Conservation (phyloP, 108 stramenopile species). For the Mayamaea pseudoterrestris region DNA sequence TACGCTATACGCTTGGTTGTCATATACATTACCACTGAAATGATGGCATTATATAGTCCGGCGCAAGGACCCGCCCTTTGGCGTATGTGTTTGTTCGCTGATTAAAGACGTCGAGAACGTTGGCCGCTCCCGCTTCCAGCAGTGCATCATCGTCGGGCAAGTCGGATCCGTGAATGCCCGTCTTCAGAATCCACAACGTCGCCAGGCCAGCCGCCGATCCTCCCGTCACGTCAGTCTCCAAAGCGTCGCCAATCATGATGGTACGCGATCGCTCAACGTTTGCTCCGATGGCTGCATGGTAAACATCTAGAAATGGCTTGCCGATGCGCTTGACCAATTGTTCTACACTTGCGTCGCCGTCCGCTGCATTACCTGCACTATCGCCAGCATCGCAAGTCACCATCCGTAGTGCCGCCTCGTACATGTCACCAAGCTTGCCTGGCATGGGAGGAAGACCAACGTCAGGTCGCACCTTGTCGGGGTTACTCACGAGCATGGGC, state of each 20-base stretch:
- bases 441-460: conserved; percentile 80
- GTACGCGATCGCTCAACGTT: conserved; percentile 14
- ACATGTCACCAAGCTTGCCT: conserved; percentile 72
- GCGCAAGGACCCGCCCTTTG: conserved; percentile 9
- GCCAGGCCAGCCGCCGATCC: conserved; percentile 28
- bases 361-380: background rate
- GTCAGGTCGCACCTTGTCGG: conserved; percentile 80
- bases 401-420: conserved; percentile 42
- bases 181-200: conserved; percentile 56
- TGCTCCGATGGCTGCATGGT: conserved; percentile 38
- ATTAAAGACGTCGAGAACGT: conserved; percentile 42
- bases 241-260: conserved; percentile 75
- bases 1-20: background rate
- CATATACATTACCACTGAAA: conserved; percentile 22
- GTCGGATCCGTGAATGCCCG: conserved; percentile 52
- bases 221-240: conserved; percentile 77
- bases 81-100: conserved; percentile 18
- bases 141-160: conserved; percentile 14
- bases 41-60: conserved; percentile 12
- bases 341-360: conserved; percentile 19
- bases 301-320: conserved; percentile 70
- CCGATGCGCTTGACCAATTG: conserved; percentile 53
- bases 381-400: too few relatives aligned
- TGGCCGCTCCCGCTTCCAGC: conserved; percentile 19
- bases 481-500: conserved; percentile 90